Base-by-base conservation (phyloP, 129 eudicot genomes). In the Pseudognaphalium luteoalbum region DNA sequence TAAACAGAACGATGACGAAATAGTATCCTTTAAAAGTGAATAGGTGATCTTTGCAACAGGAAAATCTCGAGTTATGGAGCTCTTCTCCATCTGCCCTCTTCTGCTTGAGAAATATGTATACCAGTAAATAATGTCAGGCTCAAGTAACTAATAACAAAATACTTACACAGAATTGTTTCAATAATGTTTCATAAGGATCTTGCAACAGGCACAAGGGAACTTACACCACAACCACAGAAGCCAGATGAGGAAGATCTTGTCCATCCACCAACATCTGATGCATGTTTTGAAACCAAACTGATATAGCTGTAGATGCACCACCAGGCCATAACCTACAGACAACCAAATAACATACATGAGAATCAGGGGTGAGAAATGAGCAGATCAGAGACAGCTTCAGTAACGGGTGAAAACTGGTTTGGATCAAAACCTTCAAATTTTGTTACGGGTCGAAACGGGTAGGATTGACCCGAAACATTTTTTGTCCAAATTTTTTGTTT, bases 271-370 rank as follows among this genome's bases (percentile, higher is more conserved):
- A 71, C 80, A 68, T 59, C 81, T 87, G 84, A 35, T 66, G 75
- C 97, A 91, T 88, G 67, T 87, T 77, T 67, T 85, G 71, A 68
- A 94, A 80, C 98, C 98, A 94, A 63, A 89, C 81, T 70, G 96
- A 89, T 84, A 94, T 76, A 71, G 97, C 98, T 7, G 96, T 80
- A 75, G 93, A 91, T 22, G 96, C 97, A 72, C 88, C 92, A 71
- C 97, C 98, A 51, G 98, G 92, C 97, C 96, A 94, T 93, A 94
- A 91, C 89, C 98, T 94, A 68, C 81, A 73, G 63, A 61, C 28
- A 3, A 72, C 47, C 35, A 74, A 76, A 72, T 61, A 76, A 30
- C 62, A 73, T 19, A 66, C 22, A 74, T 41, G 28, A 54, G 25
- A 76, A 77, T 74, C 14, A 19, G 66, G 57, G 29, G 9, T 30